phyloP scores from a whole-genome alignment of 2,329 filamentous ascomycete species.

The Neofusicoccum sp. region DNA sequence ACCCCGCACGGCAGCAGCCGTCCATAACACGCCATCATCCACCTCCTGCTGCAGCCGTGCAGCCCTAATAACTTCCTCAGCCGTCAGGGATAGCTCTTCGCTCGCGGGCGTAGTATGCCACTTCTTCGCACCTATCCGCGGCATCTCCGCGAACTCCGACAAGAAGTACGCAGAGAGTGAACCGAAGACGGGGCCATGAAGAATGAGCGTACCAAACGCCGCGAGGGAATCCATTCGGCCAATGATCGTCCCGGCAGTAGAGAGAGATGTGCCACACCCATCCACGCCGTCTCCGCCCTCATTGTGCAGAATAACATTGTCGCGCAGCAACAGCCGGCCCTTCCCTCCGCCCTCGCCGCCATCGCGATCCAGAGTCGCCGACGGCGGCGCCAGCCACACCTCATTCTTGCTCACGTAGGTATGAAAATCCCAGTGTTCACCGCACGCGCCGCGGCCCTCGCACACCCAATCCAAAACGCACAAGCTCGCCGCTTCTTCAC shows the following conservation, averaged over 20 bases:
- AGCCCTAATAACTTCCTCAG: slow-evolving; percentile 48
- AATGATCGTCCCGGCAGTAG: slow-evolving; percentile 25
- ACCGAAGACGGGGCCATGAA: slow-evolving; percentile 70
- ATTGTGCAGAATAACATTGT: slow-evolving; percentile 69
- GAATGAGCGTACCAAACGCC: slow-evolving; percentile 79
- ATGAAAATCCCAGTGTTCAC: slow-evolving; percentile 83
- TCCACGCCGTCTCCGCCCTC: background rate
- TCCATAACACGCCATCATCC: slow-evolving; percentile 35
- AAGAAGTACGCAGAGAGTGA: slow-evolving; percentile 72
- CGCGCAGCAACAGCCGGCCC: slow-evolving; percentile 71
- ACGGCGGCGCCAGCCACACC: slow-evolving; percentile 59
- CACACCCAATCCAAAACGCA: slow-evolving; percentile 94
- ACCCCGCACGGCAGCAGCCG: slow-evolving; percentile 44
- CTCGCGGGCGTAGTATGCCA: slow-evolving; percentile 52
- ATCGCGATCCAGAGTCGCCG: slow-evolving; percentile 11
- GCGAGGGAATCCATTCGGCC: slow-evolving; percentile 70
- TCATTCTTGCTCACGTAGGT: slow-evolving; percentile 85
- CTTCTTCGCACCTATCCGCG: slow-evolving; percentile 78
- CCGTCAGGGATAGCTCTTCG: slow-evolving; percentile 28
- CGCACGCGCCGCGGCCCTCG: slow-evolving; percentile 77
- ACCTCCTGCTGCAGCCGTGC: slow-evolving; percentile 59
- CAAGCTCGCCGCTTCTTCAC: slow-evolving; percentile 46
- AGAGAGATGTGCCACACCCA: slow-evolving; percentile 42
- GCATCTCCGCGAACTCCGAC: slow-evolving; percentile 71
- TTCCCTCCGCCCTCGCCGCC: slow-evolving; percentile 22